Conservation (phyloP, 148 eudicot species). For the Amaranthus palmeri region DNA sequence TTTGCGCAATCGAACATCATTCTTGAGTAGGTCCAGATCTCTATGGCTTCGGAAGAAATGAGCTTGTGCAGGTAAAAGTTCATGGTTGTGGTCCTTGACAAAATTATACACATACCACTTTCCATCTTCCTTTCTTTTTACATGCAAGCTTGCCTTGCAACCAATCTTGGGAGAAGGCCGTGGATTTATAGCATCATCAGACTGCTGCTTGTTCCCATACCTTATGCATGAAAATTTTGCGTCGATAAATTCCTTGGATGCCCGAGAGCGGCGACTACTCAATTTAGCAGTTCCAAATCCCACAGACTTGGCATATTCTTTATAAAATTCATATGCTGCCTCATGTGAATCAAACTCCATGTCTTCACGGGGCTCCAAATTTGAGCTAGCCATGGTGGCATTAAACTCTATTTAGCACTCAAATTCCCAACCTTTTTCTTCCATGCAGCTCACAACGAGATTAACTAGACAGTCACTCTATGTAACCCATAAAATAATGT, state of each 20-base stretch:
- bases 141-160: constrained; percentile 73
- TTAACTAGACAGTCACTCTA: constrained; percentile 10
- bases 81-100: constrained; percentile 67
- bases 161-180: constrained; percentile 78
- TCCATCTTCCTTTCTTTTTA: constrained; percentile 56
- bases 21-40: constrained; percentile 39
- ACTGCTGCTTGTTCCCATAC: constrained; percentile 70
- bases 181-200: constrained; percentile 67
- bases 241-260: constrained; percentile 64
- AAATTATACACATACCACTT: constrained; percentile 62
- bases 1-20: constrained; percentile 49
- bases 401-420: constrained; percentile 32
- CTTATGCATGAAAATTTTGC: constrained; percentile 68
- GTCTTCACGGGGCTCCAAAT: constrained; percentile 42
- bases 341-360: constrained; percentile 66
- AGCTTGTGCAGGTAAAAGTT: constrained; percentile 59
- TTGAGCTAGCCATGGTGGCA: constrained; percentile 22
- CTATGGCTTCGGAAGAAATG: constrained; percentile 68
- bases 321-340: constrained; percentile 55
- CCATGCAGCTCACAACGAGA: constrained; percentile 14
- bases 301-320: constrained; percentile 56
- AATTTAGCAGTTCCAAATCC: constrained; percentile 71
- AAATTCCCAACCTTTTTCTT: constrained; percentile 6
- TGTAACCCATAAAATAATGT: constrained; percentile 8
- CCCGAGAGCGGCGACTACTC: constrained; percentile 69